Percentiles rank a stretch among this genome's conserved stretches.
These are phyloP conservation scores for Ajuga chamaepitys DNA, from an alignment of 257 asterid genomes.

Conservation along the genomic window DNA sequence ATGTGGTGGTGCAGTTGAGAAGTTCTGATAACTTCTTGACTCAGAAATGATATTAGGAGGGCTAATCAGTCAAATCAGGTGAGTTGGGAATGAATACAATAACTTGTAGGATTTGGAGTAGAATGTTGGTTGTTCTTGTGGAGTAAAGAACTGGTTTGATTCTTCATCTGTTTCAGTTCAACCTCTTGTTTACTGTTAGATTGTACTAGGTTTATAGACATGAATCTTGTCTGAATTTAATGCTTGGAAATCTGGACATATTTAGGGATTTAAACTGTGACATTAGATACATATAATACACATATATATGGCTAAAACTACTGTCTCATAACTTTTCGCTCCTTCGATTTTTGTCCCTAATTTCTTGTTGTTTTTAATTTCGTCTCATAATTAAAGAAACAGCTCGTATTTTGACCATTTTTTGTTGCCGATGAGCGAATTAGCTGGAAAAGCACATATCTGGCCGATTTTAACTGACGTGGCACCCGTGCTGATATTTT, in stretches of 20 bases:
- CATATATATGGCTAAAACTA: too few species aligned
- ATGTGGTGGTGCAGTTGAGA: conserved; percentile 57
- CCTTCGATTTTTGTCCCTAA: too few species aligned
- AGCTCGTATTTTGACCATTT: too few species aligned
- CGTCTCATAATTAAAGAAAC: too few species aligned
- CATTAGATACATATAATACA: not conserved
- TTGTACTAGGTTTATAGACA: not conserved
- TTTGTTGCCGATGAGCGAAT: too few species aligned
- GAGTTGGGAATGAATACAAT: conserved; percentile 12
- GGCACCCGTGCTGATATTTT: too few species aligned
- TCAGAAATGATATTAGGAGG: conserved; percentile 28
- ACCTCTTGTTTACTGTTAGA: not conserved
- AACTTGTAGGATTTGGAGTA: conserved; percentile 14
- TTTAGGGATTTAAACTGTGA: not conserved
- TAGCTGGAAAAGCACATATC: too few species aligned
- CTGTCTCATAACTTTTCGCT: too few species aligned
- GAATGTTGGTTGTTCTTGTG: not conserved
- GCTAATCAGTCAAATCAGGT: conserved; percentile 44
- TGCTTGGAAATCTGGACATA: conserved; percentile 8
- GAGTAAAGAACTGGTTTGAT: conserved; percentile 9
- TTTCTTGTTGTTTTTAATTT: too few species aligned
- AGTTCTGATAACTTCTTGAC: conserved; percentile 48
- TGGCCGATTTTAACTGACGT: too few species aligned
- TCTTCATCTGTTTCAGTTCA: conserved; percentile 10
- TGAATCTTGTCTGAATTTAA: not conserved